Base-by-base conservation (phyloP, 306 rosid species). In the Calophaca sinica region DNA sequence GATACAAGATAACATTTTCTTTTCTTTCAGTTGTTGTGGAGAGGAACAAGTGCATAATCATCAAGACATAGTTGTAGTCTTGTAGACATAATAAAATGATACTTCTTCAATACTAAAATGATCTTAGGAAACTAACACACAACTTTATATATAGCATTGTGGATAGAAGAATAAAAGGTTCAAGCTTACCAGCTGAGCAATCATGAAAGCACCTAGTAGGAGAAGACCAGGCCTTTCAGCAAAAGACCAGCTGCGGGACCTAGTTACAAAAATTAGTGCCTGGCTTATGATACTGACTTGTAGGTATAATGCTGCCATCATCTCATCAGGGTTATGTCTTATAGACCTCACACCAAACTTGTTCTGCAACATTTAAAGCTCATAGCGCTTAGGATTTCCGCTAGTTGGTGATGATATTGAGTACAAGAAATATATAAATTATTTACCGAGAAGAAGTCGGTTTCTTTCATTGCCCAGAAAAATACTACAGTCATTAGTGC, bases 261-360 rank as follows among this genome's bases (percentile, higher is more conserved):
- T 86, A 3, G 96, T 90, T 73, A 93, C 98, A 6, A 93, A 93
- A 68, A 93, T 93, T 35, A 90, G 90, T 28, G 98, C 98, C 78
- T 93, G 98, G 48, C 98, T 93, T 52, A 93, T 84, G 70, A 93
- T 93, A 81, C 98, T 93, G 76, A 90, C 98, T 93, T 93, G 98
- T 5, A 93, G 88, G 77, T 93, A 90, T 45, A 93, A 73, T 1
- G 98, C 98, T 62, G 96, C 96, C 98, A 90, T 93, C 91, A 86
- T 90, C 84, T 85, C 86, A 0, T 39, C 4, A 11, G 49, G 36
- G 20, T 13, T 77, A 12, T 13, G 0, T 10, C 75, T 79, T 62
- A 93, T 2, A 32, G 85, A 2, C 80, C 73, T 81, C 55, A 93
- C 90, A 1, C 62, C 26, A 79, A 93, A 90, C 14, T 31, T 84